These are phyloP conservation scores for Sclerotinia nivalis DNA, from an alignment of 2,329 filamentous ascomycete genomes.

Conservation along the genomic window DNA sequence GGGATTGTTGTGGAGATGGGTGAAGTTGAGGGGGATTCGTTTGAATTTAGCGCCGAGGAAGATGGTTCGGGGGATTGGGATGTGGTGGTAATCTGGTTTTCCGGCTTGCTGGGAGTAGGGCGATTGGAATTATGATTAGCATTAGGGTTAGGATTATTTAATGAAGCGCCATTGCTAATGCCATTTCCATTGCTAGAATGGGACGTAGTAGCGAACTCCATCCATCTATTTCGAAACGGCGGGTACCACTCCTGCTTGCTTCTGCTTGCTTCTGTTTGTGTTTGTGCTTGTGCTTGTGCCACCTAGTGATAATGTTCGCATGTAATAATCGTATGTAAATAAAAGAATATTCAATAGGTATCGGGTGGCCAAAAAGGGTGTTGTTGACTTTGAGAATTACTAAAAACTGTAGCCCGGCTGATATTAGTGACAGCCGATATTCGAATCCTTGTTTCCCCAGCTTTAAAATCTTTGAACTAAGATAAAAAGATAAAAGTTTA, in stretches of 20 bases:
- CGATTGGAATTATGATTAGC: background rate
- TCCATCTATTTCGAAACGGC: slow-evolving; percentile 34
- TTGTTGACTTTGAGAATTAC: slow-evolving; percentile 8
- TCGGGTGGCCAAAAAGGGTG: background rate
- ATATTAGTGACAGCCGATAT: slow-evolving; percentile 1
- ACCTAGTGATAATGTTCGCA: background rate
- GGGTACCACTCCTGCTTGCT: slow-evolving; percentile 20
- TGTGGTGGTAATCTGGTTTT: background rate
- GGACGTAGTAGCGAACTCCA: slow-evolving; percentile 32
- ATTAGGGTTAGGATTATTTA: background rate
- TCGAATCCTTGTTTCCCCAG: slow-evolving; percentile 18
- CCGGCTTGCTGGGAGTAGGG: background rate
- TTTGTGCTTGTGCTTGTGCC: slow-evolving; percentile 23
- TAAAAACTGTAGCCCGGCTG: background rate
- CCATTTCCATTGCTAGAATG: slow-evolving; percentile 28
- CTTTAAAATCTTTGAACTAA: background rate
- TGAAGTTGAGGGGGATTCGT: slow-evolving; percentile 7
- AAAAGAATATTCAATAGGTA: background rate
- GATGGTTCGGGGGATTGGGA: background rate
- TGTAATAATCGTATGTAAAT: background rate
- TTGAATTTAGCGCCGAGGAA: background rate
- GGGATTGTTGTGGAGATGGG: slow-evolving; percentile 40
- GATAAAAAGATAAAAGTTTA: background rate
- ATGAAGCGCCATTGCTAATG: slow-evolving; percentile 26
- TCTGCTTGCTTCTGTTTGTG: background rate